Percentiles rank a stretch among this genome's conserved stretches.
These are phyloP conservation scores for Rutstroemia sp. DNA, from an alignment of 2,329 filamentous ascomycete species.

Conservation along the genomic window DNA sequence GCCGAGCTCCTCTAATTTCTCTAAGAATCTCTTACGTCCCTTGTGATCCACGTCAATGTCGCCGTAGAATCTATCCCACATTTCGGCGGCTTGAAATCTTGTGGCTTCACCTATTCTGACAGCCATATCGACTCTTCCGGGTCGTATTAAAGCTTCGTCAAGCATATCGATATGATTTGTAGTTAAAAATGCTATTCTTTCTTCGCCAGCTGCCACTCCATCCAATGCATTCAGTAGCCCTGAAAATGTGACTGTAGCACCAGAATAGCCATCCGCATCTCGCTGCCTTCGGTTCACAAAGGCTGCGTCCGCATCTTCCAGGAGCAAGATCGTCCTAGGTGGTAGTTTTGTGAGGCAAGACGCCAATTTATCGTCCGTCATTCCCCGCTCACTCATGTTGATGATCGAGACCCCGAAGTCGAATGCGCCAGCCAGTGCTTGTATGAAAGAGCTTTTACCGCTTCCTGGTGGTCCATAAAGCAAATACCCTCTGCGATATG, in stretches of 20 bases:
- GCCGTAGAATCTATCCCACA: conserved; percentile 95
- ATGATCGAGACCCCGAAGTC: conserved; percentile 47
- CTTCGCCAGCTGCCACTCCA: conserved; percentile 89
- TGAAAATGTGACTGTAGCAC: conserved; percentile 63
- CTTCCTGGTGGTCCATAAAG: conserved; percentile 72
- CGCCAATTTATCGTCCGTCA: conserved; percentile 53
- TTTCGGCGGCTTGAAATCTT: conserved; percentile 70
- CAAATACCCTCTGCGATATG: conserved; percentile 69
- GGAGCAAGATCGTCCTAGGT: conserved; percentile 44
- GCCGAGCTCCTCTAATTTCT: conserved; percentile 60
- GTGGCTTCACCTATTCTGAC: conserved; percentile 84
- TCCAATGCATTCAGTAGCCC: conserved; percentile 81
- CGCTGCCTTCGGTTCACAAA: conserved; percentile 54
- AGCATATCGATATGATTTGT: conserved; percentile 91
- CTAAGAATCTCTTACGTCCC: conserved; percentile 62
- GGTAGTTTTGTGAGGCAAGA: conserved; percentile 44
- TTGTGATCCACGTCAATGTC: conserved; percentile 62
- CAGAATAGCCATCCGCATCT: conserved; percentile 25
- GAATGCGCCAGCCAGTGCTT: conserved; percentile 72
- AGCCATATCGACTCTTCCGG: conserved; percentile 90
- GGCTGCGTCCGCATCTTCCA: conserved; percentile 48
- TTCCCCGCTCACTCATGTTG: conserved; percentile 39
- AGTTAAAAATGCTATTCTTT: conserved; percentile 88
- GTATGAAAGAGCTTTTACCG: conserved; percentile 89
- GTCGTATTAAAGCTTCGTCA: conserved; percentile 77